phyloP scores from a whole-genome alignment of 768 basidiomycete species.

The Austroboletus eburneus region DNA sequence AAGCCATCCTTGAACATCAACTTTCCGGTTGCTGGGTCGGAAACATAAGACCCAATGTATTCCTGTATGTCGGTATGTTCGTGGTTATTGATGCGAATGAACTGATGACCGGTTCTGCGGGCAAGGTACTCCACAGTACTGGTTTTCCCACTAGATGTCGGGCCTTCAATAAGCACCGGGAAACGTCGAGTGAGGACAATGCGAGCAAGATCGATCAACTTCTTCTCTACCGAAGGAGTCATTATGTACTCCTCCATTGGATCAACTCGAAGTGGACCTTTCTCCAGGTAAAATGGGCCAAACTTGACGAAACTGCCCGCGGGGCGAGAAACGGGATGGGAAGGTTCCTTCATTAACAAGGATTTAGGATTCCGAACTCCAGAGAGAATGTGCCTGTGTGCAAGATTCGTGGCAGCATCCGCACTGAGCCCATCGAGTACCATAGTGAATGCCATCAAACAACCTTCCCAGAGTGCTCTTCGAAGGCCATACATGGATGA shows the following conservation, averaged over 20 bases:
- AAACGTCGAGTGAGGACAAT: slow-evolving; percentile 86
- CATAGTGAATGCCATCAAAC: slow-evolving; percentile 98
- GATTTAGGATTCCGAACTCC: slow-evolving; percentile 79
- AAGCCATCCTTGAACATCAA: slow-evolving; percentile 93
- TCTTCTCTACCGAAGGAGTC: slow-evolving; percentile 91
- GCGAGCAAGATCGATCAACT: slow-evolving; percentile 91
- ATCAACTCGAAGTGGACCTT: slow-evolving; percentile 64
- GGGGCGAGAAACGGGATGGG: slow-evolving; percentile 42
- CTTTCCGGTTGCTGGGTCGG: slow-evolving; percentile 89
- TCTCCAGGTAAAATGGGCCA: slow-evolving; percentile 87
- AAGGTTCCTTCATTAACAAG: slow-evolving; percentile 66
- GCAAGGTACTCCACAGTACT: slow-evolving; percentile 96
- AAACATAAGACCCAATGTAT: slow-evolving; percentile 94
- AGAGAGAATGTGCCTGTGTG: slow-evolving; percentile 72
- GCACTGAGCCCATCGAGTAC: slow-evolving; percentile 74
- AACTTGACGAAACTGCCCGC: slow-evolving; percentile 69
- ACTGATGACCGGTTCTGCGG: slow-evolving; percentile 86
- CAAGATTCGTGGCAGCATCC: slow-evolving; percentile 58
- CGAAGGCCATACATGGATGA: slow-evolving; percentile 73
- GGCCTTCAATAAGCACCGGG: slow-evolving; percentile 95
- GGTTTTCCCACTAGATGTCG: slow-evolving; percentile 96
- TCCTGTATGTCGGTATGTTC: slow-evolving; percentile 99
- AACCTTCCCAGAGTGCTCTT: slow-evolving; percentile 92
- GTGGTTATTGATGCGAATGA: slow-evolving; percentile 98
- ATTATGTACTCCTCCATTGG: slow-evolving; percentile 81